These are phyloP conservation scores for Musa balbisiana DNA, from an alignment of 202 grass and related monocot species.

Conservation along the genomic window DNA sequence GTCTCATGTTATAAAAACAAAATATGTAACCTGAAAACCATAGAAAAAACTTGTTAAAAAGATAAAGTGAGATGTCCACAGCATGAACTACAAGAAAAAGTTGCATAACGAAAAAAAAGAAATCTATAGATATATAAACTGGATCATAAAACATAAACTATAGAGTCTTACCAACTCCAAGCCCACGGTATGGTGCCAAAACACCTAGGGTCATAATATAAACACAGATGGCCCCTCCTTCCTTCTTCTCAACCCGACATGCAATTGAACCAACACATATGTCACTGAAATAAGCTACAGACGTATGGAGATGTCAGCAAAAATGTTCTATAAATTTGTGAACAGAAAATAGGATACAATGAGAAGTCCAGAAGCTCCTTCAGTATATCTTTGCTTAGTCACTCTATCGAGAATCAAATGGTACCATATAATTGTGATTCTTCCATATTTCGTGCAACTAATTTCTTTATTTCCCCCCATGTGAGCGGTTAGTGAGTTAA, in stretches of 20 bases:
- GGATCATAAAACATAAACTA: not conserved
- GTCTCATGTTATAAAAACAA: too few species aligned
- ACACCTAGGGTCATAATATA: slow-evolving; percentile 99
- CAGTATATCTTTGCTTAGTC: not conserved
- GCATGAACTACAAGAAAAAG: not conserved
- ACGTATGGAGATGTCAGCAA: slow-evolving; percentile 17
- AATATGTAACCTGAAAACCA: too few species aligned
- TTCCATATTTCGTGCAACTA: not conserved
- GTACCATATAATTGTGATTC: not conserved
- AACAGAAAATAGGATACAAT: not conserved
- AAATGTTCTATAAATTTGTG: not conserved
- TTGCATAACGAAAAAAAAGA: not conserved
- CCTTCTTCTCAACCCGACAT: slow-evolving; percentile 90
- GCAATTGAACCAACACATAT: slow-evolving; percentile 90
- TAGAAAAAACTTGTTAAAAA: not conserved
- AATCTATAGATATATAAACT: not conserved
- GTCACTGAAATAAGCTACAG: slow-evolving; percentile 88
- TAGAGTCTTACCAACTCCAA: slow-evolving; percentile 64
- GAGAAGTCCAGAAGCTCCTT: not conserved
- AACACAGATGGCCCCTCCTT: slow-evolving; percentile 63
- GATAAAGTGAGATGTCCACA: not conserved
- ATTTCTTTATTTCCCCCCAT: not conserved
- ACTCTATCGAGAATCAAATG: not conserved
- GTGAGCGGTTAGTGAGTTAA: not conserved
- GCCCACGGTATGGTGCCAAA: slow-evolving; percentile 81